These are phyloP conservation scores for Pichia scutulata DNA, from an alignment of 805 yeast species.

Conservation along the genomic window DNA sequence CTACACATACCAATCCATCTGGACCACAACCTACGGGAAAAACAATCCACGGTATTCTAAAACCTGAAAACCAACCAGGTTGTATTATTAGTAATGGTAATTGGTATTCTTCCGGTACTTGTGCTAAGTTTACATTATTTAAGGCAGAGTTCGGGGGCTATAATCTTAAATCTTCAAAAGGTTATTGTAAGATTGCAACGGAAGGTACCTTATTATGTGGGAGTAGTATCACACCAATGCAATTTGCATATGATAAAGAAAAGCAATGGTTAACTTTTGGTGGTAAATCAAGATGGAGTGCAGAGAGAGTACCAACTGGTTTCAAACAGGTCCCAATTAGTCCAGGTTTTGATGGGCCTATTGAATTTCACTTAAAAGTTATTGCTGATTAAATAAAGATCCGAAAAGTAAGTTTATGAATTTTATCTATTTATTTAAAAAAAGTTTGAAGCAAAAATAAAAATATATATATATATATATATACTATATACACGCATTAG, in stretches of 20 bases:
- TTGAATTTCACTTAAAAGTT: conserved; percentile 32
- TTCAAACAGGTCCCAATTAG: conserved; percentile 41
- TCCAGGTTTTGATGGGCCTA: conserved; percentile 35
- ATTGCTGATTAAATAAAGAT: conserved; percentile 1
- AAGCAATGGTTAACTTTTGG: conserved; percentile 48
- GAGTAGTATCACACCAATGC: conserved; percentile 35
- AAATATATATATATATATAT: too few species aligned
- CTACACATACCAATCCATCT: conserved; percentile 21
- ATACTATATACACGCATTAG: neutral
- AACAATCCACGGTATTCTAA: conserved; percentile 38
- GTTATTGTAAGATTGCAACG: conserved; percentile 53
- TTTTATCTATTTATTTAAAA: neutral
- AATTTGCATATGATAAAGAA: conserved; percentile 47
- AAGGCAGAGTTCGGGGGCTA: conserved; percentile 69
- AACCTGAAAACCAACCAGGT: conserved; percentile 47
- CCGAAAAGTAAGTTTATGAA: too few species aligned
- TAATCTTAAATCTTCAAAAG: conserved; percentile 59
- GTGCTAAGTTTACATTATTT: conserved; percentile 63
- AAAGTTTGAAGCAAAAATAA: neutral
- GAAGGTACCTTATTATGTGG: conserved; percentile 26
- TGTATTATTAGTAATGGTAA: conserved; percentile 81
- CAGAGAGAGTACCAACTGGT: conserved; percentile 36
- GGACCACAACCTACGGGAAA: conserved; percentile 27
- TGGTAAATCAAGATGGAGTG: conserved; percentile 56
- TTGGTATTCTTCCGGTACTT: conserved; percentile 77